Evolutionary conservation across 2,329 filamentous ascomycete genomes (phyloP), one percentile per base, ranked within the genome.

Genomic region (Phyllosticta ampelicida): DNA sequence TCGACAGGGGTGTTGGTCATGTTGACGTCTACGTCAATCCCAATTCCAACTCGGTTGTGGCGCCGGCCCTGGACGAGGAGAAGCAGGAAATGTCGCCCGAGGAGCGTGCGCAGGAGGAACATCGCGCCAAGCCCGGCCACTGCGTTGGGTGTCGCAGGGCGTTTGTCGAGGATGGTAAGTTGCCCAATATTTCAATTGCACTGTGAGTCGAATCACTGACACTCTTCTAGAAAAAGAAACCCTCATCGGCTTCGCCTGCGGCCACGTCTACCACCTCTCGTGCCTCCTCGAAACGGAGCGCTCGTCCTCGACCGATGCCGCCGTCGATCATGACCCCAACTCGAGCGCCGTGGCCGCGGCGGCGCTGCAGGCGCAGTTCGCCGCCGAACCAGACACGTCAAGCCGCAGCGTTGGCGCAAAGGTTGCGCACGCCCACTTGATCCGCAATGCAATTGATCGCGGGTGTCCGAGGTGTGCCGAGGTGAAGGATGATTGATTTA

Each of bases 341-440:
- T 44, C 78, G 65, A 56, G 77, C 73, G 68, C 70, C 20, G 73
- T 66, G 36, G 67, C 72, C 1, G 70, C 75, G 0, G 71, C 72
- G 13, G 72, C 74, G 23, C 62, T 79, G 56, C 74, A 85, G 59
- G 63, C 70, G 50, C 65, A 67, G 59, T 65, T 74, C 16, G 67
- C 66, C 16, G 60, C 53, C 10, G 69, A 72, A 62, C 69, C 75
- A 3, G 74, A 77, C 2, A 56, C 50, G 3, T 72, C 69, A 67
- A 79, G 80, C 8, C 78, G 86, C 59, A 89, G 86, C 56, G 84
- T 97, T 6, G 88, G 89, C 0, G 83, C 86, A 28, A 96, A 96
- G 73, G 90, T 96, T 26, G 94, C 88, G 62, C 89, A 90, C 68
- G 90, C 91, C 48, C 81, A 90, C 62, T 70, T 96, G 57, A 73